These are phyloP conservation scores for Syncephalis fuscata DNA, from an alignment of 371 early-diverging fungal species.

Conservation along the genomic window DNA sequence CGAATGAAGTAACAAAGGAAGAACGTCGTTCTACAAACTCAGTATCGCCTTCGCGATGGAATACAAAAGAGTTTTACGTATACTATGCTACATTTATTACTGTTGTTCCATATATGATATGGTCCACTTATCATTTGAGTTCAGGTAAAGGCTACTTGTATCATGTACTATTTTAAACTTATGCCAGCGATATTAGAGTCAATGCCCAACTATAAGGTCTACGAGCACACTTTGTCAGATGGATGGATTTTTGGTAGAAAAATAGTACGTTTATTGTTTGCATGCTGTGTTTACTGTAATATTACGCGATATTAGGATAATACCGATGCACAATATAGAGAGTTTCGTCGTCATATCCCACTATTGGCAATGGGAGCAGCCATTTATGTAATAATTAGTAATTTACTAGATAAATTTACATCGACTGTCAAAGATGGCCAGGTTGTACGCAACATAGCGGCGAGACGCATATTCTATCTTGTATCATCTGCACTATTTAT, in stretches of 20 bases:
- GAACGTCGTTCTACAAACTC: no score
- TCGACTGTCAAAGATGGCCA: conserved; percentile 8
- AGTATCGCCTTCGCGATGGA: conserved; percentile 18
- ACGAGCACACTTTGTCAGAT: conserved; percentile 1
- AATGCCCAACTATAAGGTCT: conserved; percentile 4
- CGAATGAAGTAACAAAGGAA: no score
- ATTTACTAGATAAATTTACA: conserved; percentile 15
- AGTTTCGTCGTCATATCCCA: conserved; percentile 60
- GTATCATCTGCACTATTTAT: conserved; percentile 42
- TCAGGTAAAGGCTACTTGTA: no score
- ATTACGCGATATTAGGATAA: conserved; percentile 36
- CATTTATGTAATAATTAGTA: conserved; percentile 24
- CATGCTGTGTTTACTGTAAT: not conserved
- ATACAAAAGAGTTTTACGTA: conserved; percentile 45
- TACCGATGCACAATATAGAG: conserved; percentile 68
- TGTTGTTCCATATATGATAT: conserved; percentile 44
- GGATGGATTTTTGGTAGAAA: conserved; percentile 45
- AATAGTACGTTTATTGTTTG: conserved; percentile 16
- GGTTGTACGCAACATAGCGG: conserved; percentile 14
- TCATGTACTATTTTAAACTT: no score
- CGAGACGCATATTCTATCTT: conserved; percentile 25
- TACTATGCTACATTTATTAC: conserved; percentile 43
- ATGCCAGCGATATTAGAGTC: conserved; percentile 3
- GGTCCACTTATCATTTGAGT: conserved; percentile 37
- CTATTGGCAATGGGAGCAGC: conserved; percentile 30